Evolutionary conservation across 2,329 filamentous ascomycete genomes (phyloP).

Genomic region (Pleurostoma richardsiae): DNA sequence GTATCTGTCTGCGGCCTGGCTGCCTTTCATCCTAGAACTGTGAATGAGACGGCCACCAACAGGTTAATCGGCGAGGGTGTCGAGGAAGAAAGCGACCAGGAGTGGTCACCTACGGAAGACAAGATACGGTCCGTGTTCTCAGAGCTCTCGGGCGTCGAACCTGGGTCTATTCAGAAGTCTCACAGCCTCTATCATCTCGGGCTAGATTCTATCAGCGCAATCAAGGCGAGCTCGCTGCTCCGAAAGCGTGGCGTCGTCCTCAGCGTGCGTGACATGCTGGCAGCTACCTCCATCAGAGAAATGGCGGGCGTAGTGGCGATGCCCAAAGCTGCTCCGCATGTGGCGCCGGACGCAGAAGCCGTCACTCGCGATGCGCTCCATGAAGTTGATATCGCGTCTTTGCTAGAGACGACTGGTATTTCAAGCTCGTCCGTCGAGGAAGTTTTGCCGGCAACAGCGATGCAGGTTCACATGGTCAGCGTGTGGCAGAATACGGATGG

Average conservation of each 20-base stretch:
- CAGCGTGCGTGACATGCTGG: conserved; percentile 66
- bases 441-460: conserved; percentile 65
- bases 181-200: conserved; percentile 78
- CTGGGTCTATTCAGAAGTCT: conserved; percentile 50
- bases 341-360: neutral
- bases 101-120: conserved; percentile 28
- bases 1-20: conserved; percentile 64
- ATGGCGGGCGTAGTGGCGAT: conserved; percentile 42
- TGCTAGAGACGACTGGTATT: conserved; percentile 37
- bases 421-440: conserved; percentile 40
- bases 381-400: conserved; percentile 26
- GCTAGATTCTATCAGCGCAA: conserved; percentile 86
- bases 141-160: conserved; percentile 55
- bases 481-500: conserved; percentile 67
- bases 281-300: conserved; percentile 55
- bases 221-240: conserved; percentile 72
- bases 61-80: conserved; percentile 1
- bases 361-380: conserved; percentile 22
- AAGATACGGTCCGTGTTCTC: conserved; percentile 43
- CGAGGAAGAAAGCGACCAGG: neutral
- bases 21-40: conserved; percentile 23
- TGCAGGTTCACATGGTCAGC: conserved; percentile 77
- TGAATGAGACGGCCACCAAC: neutral
- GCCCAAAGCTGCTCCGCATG: neutral
- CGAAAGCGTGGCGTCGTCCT: conserved; percentile 58